Evolutionary conservation across 1,139 yeast genomes (phyloP).

Genomic region (Arxiozyma heterogenica): DNA sequence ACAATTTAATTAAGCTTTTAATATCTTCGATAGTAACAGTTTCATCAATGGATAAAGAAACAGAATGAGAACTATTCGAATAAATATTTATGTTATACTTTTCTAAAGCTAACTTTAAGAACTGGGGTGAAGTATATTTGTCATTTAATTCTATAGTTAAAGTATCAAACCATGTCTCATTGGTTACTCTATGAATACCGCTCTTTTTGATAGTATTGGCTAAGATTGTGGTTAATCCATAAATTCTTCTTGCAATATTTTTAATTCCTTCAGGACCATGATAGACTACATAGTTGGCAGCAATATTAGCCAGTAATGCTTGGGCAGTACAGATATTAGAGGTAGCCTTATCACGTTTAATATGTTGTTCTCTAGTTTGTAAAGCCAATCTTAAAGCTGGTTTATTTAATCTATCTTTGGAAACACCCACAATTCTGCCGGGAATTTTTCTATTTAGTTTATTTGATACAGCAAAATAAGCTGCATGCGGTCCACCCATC

Average conservation of each 20-base stretch:
- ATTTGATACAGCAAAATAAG: slow-evolving; percentile 79
- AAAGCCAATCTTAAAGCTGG: slow-evolving; percentile 84
- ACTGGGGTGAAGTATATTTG: slow-evolving; percentile 43
- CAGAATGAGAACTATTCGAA: slow-evolving; percentile 52
- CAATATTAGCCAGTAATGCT: slow-evolving; percentile 88
- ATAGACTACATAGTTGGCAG: slow-evolving; percentile 92
- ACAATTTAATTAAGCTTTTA: slow-evolving; percentile 46
- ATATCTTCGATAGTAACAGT: slow-evolving; percentile 64
- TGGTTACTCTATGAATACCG: slow-evolving; percentile 35
- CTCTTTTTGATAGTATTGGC: slow-evolving; percentile 46
- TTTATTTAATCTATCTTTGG: slow-evolving; percentile 85
- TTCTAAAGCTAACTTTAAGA: slow-evolving; percentile 50
- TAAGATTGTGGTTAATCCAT: slow-evolving; percentile 64
- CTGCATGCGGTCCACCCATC: slow-evolving; percentile 98
- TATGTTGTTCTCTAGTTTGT: slow-evolving; percentile 97
- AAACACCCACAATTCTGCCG: slow-evolving; percentile 88
- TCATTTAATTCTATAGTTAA: slow-evolving; percentile 52
- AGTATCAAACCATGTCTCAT: slow-evolving; percentile 78
- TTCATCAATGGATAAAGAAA: slow-evolving; percentile 80
- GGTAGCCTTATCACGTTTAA: slow-evolving; percentile 94
- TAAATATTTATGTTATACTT: slow-evolving; percentile 65
- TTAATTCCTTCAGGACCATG: slow-evolving; percentile 91
- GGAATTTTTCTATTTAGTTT: slow-evolving; percentile 86
- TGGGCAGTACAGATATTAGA: slow-evolving; percentile 97
- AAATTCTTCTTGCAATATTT: slow-evolving; percentile 68